phyloP scores from a whole-genome alignment of 2,329 filamentous ascomycete genomes.

The Claviceps spartinae region DNA sequence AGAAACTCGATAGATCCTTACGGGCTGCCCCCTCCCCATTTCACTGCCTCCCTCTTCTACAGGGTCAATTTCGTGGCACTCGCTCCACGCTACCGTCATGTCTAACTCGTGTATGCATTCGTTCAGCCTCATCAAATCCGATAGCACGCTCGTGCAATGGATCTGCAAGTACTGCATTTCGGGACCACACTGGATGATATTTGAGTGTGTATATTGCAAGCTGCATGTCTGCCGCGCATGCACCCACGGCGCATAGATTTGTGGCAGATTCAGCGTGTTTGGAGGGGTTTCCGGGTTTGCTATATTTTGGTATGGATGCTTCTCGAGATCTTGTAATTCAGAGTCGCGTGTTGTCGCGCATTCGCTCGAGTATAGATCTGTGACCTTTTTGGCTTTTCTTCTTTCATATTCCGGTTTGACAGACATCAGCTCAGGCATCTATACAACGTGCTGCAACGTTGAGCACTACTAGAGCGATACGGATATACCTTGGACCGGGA shows the following conservation, averaged over 20 bases:
- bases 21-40: not conserved
- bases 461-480: not conserved
- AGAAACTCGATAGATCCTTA: not conserved
- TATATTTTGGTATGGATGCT: no score
- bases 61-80: not conserved
- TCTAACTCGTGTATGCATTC: slow-evolving; percentile 45
- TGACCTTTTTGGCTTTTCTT: not conserved
- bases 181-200: slow-evolving; percentile 55
- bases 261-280: not conserved
- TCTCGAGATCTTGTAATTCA: no score
- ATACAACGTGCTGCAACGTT: not conserved
- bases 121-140: slow-evolving; percentile 54
- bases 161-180: slow-evolving; percentile 50
- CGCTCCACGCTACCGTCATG: slow-evolving; percentile 21
- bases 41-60: not conserved
- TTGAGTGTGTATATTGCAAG: slow-evolving; percentile 56
- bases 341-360: no score
- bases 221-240: slow-evolving; percentile 50
- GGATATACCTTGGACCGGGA: not conserved
- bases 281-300: no score
- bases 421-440: not conserved
- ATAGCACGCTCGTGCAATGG: slow-evolving; percentile 52
- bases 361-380: slow-evolving; percentile 7
- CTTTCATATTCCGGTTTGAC: not conserved
- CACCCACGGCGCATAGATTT: slow-evolving; percentile 23